Conservation (phyloP, 345 rosid genomes). For the Rhodamnia argentea region DNA sequence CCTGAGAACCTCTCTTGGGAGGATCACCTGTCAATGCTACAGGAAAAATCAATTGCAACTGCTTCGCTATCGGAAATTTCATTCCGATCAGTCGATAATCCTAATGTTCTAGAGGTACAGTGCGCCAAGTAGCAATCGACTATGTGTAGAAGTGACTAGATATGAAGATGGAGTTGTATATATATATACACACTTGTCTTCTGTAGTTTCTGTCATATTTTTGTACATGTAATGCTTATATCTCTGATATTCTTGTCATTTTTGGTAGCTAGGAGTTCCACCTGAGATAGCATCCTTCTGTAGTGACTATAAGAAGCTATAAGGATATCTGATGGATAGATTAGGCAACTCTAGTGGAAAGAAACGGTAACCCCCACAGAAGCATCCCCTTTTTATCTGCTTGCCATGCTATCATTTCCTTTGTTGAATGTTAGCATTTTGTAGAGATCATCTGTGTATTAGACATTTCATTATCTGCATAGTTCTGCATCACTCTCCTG, state of each 20-base stretch:
- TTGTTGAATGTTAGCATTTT: background rate
- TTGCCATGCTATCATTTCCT: background rate
- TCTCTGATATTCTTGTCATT: background rate
- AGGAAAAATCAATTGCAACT: slow-evolving; percentile 3
- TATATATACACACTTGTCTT: background rate
- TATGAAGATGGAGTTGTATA: background rate
- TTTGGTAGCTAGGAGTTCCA: background rate
- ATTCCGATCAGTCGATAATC: slow-evolving; percentile 3
- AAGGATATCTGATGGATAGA: background rate
- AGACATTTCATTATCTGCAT: background rate
- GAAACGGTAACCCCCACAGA: background rate
- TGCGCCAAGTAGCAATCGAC: background rate
- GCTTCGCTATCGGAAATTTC: slow-evolving; percentile 12
- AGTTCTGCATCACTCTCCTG: background rate
- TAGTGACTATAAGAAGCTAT: background rate
- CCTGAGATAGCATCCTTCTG: background rate
- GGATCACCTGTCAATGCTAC: slow-evolving; percentile 6
- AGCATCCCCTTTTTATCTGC: background rate
- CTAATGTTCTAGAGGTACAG: slow-evolving; percentile 22
- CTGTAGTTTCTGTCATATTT: background rate
- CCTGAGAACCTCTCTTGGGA: slow-evolving; percentile 9
- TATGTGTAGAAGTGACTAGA: background rate
- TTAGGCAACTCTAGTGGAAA: background rate
- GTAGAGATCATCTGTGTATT: background rate
- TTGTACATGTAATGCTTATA: background rate